phyloP scores from a whole-genome alignment of 768 basidiomycete species.

The button mushroom (Agaricus bisporus) region DNA sequence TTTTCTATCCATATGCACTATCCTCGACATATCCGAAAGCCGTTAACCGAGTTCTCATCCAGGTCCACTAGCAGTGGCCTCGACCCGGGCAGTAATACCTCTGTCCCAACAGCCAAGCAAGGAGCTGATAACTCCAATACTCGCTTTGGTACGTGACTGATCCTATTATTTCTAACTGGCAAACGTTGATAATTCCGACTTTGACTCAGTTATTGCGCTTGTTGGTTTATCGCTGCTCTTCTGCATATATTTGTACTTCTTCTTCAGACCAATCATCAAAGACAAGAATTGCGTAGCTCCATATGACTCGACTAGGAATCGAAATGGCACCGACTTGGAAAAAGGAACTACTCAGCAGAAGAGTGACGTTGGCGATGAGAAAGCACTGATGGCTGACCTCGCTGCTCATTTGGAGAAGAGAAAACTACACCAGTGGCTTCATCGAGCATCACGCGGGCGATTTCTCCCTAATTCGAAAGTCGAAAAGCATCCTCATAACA shows the following conservation, averaged over 20 bases:
- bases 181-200: no score
- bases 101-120: no score
- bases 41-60: not conserved
- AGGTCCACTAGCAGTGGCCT: not conserved
- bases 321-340: not conserved
- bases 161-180: not conserved
- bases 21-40: not conserved
- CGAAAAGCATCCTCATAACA: not conserved
- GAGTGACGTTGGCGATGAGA: not conserved
- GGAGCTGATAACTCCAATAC: no score
- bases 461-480: not conserved
- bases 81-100: no score
- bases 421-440: not conserved
- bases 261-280: slow-evolving; percentile 1
- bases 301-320: not conserved
- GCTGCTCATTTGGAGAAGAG: not conserved
- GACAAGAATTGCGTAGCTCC: slow-evolving; percentile 1
- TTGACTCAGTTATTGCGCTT: not conserved
- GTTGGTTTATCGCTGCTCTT: not conserved
- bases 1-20: not conserved
- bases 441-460: not conserved
- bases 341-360: not conserved
- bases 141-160: no score
- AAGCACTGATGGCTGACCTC: not conserved
- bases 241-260: slow-evolving; percentile 1